phyloP scores from a whole-genome alignment of 1,139 yeast genomes.

The Candida sp. region DNA sequence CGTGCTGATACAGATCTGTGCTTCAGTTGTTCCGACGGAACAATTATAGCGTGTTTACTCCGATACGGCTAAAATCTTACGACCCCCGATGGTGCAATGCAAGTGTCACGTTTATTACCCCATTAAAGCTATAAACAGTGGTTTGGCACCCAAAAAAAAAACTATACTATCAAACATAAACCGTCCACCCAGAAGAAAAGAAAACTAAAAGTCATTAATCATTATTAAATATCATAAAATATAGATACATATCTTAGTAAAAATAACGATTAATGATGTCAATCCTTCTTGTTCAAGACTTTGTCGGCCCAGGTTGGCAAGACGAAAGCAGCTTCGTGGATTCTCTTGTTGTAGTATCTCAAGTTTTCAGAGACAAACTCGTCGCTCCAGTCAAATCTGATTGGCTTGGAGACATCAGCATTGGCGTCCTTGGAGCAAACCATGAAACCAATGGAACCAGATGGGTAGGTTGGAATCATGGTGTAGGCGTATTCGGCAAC shows the following conservation, averaged over 20 bases:
- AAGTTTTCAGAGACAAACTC: slow-evolving; percentile 67
- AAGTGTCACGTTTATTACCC: neutral
- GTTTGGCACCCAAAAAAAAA: neutral
- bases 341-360: slow-evolving; percentile 78
- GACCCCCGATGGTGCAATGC: neutral
- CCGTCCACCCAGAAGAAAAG: neutral
- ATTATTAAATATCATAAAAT: slow-evolving; percentile 2
- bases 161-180: neutral
- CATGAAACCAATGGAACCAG: slow-evolving; percentile 96
- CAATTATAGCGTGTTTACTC: neutral
- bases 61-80: neutral
- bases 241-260: neutral
- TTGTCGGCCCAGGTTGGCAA: slow-evolving; percentile 85
- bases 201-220: slow-evolving; percentile 1
- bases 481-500: slow-evolving; percentile 88
- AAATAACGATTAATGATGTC: slow-evolving; percentile 10
- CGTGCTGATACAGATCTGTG: no score
- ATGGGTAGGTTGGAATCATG: slow-evolving; percentile 91
- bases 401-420: slow-evolving; percentile 67
- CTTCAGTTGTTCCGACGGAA: neutral
- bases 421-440: slow-evolving; percentile 78
- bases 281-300: slow-evolving; percentile 28
- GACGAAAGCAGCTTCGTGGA: slow-evolving; percentile 86
- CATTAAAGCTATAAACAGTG: neutral
- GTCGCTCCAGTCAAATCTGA: slow-evolving; percentile 62